A percentile compares a stretch with the other conserved stretches of the same genome.
phyloP scores from a whole-genome alignment of 371 early-diverging fungal species.

The Conidiobolus incongruus region DNA sequence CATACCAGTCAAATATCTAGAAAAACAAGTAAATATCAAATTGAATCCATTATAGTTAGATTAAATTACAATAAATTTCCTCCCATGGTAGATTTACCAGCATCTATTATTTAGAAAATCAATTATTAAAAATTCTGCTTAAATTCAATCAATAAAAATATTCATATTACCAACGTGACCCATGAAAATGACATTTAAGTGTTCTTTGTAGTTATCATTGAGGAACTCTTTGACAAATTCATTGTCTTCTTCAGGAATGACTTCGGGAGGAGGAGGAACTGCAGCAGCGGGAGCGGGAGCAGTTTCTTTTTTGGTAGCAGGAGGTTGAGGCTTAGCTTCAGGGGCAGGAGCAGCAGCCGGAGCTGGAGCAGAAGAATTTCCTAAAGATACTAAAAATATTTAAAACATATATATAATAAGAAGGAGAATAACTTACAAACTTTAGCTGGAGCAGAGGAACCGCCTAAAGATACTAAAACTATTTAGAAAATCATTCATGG shows the following conservation, averaged over 20 bases:
- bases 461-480: constrained; percentile 2
- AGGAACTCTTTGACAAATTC: constrained; percentile 27
- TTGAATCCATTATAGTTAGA: too few relatives aligned
- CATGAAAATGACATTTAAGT: constrained; percentile 93
- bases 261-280: constrained; percentile 5
- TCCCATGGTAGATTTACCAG: constrained; percentile 99
- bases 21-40: background rate
- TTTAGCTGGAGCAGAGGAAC: constrained; percentile 8
- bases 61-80: constrained; percentile 77
- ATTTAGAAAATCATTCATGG: background rate
- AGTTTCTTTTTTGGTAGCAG: constrained; percentile 4
- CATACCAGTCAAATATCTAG: constrained; percentile 67
- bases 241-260: constrained; percentile 14
- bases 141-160: background rate
- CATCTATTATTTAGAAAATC: too few relatives aligned
- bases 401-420: background rate
- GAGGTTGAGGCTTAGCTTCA: constrained; percentile 4
- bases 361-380: constrained; percentile 3
- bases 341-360: constrained; percentile 6
- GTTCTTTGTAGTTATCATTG: constrained; percentile 66
- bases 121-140: background rate
- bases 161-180: constrained; percentile 78
- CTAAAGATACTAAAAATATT: background rate
- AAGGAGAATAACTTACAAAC: constrained; percentile 1
- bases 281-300: constrained; percentile 2